Evolutionary conservation across 1,139 yeast species (phyloP), one percentile per base, ranked within the genome.

Genomic region (Candida tetrigidarum): DNA sequence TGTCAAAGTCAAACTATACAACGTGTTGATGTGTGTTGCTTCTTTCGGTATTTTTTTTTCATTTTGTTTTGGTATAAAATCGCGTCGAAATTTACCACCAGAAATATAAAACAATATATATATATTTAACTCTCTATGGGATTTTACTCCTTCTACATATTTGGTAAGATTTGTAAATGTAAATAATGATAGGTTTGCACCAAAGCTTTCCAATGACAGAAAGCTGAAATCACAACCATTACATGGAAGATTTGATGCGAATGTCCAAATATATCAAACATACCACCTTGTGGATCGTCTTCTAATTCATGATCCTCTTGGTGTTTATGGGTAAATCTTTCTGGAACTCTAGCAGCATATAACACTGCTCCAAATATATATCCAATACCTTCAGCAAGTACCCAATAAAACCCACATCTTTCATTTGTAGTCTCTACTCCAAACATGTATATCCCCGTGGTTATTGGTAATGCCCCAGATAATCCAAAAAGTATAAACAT

Each of bases 181-280:
- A 80, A 72, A 52, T 75, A 68, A 43, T 70, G 66, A 57, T 85
- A 87, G 37, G 91, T 76, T 9, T 74, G 74, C n/a, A 81, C 58
- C 30, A 90, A 67, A 0, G 86, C 96, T 44, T 58, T 69, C 66
- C 86, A 81, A 64, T 91, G 97, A 50, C 86, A 84, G 47, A 69
- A 71, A 0, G 96, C 96, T 3, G 96, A 97, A 6, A 83, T 55
- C 0, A 91, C 93, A 3, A 92, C 97, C 58, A 87, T 66, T 3
- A 87, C 66, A 62, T 91, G 97, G 62, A 91, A 91, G 18, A 91
- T 78, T 61, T 92, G 97, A 62, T 91, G 97, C 3, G 96, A 86
- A 53, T 88, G 87, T 1, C 96, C 96, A 67, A 81, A 75, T 11
- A 82, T 60, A 56, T 91, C 97, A 60, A 79, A 86, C 22, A 47